phyloP scores from a whole-genome alignment of 2,329 filamentous ascomycete species.

The Stemphylium beticola region DNA sequence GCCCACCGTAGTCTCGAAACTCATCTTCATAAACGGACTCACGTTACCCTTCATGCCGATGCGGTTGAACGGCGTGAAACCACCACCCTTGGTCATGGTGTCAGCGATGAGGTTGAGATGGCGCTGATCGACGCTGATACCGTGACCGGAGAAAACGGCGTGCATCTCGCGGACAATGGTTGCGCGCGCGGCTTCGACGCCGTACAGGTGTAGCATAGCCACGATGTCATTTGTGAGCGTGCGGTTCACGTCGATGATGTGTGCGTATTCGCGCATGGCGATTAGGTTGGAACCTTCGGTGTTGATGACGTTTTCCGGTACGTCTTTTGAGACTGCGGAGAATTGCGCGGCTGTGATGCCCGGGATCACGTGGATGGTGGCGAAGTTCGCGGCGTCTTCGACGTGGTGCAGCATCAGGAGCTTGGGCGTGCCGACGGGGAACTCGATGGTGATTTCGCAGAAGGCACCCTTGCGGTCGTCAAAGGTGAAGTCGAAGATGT shows the following conservation, averaged over 20 bases:
- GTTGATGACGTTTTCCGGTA: slow-evolving; percentile 62
- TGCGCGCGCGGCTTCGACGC: slow-evolving; percentile 88
- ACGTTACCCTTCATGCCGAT: slow-evolving; percentile 85
- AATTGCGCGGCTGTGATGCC: slow-evolving; percentile 75
- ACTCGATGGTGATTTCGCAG: slow-evolving; percentile 84
- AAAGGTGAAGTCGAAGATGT: slow-evolving; percentile 79
- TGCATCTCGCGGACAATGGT: slow-evolving; percentile 87
- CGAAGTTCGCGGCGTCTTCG: slow-evolving; percentile 76
- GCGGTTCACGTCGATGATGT: slow-evolving; percentile 83
- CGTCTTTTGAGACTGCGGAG: slow-evolving; percentile 56
- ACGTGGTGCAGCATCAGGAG: slow-evolving; percentile 91
- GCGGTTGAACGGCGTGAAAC: slow-evolving; percentile 89
- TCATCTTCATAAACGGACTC: slow-evolving; percentile 97
- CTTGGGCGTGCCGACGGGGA: slow-evolving; percentile 81
- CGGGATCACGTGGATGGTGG: slow-evolving; percentile 85
- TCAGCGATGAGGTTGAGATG: slow-evolving; percentile 96
- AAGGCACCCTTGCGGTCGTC: slow-evolving; percentile 74
- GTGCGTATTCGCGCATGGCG: slow-evolving; percentile 87
- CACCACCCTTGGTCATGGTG: slow-evolving; percentile 94
- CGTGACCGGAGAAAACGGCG: slow-evolving; percentile 86
- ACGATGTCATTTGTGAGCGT: slow-evolving; percentile 93
- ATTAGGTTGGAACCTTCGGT: slow-evolving; percentile 86
- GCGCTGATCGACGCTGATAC: slow-evolving; percentile 87
- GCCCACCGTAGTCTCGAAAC: slow-evolving; percentile 94
- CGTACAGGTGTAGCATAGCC: slow-evolving; percentile 82